Evolutionary conservation across 306 rosid genomes (phyloP).

Genomic region (Mucuna pruriens): DNA sequence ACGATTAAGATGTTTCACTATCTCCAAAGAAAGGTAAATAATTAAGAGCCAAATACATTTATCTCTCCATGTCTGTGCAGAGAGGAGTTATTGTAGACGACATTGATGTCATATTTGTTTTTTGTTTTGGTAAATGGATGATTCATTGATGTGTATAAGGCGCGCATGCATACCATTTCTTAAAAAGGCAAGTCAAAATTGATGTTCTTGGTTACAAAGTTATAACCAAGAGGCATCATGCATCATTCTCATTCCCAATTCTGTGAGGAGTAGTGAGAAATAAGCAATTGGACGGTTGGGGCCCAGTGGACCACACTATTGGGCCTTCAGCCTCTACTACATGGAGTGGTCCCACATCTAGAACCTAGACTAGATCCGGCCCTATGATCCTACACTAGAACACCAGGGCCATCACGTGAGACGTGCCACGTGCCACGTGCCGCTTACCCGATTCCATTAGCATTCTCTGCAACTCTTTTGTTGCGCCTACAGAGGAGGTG

Average conservation of each 20-base stretch:
- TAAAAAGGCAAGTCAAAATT: conserved; percentile 35
- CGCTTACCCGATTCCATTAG: conserved; percentile 35
- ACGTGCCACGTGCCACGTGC: conserved; percentile 47
- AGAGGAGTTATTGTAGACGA: not conserved
- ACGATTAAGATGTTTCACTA: not conserved
- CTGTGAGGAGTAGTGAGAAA: not conserved
- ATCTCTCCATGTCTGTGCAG: too few species aligned
- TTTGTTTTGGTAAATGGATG: not conserved
- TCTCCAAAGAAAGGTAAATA: not conserved
- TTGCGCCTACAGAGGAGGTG: conserved; percentile 20
- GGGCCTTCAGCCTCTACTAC: conserved; percentile 24
- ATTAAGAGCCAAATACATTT: not conserved
- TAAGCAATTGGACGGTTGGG: conserved; percentile 20
- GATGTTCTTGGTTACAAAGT: conserved; percentile 32
- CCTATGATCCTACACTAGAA: conserved; percentile 12
- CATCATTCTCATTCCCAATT: not conserved
- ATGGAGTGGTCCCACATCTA: conserved; percentile 46
- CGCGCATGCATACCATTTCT: conserved; percentile 38
- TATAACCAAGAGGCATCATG: conserved; percentile 8
- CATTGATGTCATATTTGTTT: not conserved
- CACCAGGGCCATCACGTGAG: conserved; percentile 31
- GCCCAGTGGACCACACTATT: conserved; percentile 41
- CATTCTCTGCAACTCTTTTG: conserved; percentile 45
- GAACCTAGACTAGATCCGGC: conserved; percentile 44
- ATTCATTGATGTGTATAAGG: conserved; percentile 30